Percentiles rank a stretch among this genome's conserved stretches.
Evolutionary conservation across 768 basidiomycete species (phyloP).

Genomic region (Cystobasidium ongulense): DNA sequence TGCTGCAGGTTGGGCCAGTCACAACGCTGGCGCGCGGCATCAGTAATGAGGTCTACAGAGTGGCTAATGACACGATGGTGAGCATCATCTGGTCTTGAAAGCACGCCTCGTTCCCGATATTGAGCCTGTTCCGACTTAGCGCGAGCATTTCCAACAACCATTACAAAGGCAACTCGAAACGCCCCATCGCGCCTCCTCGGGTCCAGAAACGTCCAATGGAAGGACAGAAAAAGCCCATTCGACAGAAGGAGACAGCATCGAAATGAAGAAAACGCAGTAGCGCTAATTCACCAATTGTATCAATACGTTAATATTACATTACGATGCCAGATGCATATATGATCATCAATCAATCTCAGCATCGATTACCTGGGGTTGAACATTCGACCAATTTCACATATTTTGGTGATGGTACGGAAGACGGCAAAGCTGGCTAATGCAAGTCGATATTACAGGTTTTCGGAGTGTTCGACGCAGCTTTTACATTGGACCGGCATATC

Average conservation of each 20-base stretch:
- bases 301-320: no score
- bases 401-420: no score
- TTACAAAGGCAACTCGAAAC: constrained; percentile 9
- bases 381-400: no score
- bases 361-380: no score
- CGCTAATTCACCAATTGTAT: no score
- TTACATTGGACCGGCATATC: no score
- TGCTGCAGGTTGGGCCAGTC: constrained; percentile 38
- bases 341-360: no score
- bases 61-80: constrained; percentile 37
- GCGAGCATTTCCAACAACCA: constrained; percentile 30
- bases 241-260: constrained; percentile 2
- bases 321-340: no score
- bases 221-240: background rate
- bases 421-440: no score
- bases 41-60: constrained; percentile 37
- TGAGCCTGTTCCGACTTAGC: background rate
- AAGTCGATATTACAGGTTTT: no score
- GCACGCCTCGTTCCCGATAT: background rate
- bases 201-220: background rate
- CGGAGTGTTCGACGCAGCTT: no score
- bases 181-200: constrained; percentile 3
- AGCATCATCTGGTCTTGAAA: background rate
- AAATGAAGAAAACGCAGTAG: constrained; percentile 26
- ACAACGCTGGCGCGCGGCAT: constrained; percentile 36